Evolutionary conservation across 1,284 basidiomycete species (phyloP), one percentile per base, ranked within the genome.

Genomic region (Stygiomarasmius scandens): DNA sequence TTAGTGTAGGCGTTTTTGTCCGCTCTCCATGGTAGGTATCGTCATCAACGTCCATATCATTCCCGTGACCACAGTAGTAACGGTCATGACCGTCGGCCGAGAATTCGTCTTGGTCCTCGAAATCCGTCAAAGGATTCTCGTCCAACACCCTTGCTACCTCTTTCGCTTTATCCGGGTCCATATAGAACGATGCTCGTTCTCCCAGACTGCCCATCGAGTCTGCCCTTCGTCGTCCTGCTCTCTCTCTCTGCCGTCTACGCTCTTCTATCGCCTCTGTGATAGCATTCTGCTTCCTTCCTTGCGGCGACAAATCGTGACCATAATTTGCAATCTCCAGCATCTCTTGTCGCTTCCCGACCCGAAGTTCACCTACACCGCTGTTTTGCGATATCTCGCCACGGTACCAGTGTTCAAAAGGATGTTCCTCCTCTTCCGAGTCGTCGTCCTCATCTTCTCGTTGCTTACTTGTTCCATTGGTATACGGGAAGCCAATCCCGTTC

Each of bases 311-410:
- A 43, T 71, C 75, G 66, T 92, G 86, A 0, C 89, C 89, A 63
- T 88, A 92, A 71, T 86, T 91, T 46, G 89, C 89, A 60, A 92
- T 92, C 66, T 91, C 88, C 54, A 92, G 68, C 89, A 92, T 92
- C 70, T 92, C 89, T 69, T 85, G 77, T 59, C 85, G 78, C 64
- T 79, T 78, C 2, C 83, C 89, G 2, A 92, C 83, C 23, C 86
- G 78, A 55, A 90, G 73, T 69, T 92, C 89, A 47, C 89, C 89
- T 16, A 92, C 90, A 41, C 90, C 89, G 29, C 89, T 90, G 64
- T 92, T 92, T 44, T 90, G 78, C 8, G 89, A 85, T 2, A 89
- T 80, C 62, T 92, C 89, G 2, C 89, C 89, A 51, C 89, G 84
- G 67, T 92, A 92, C 89, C 89, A 92, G 65, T 92, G 89, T 65